A percentile compares a stretch with the other conserved stretches of the same genome.
Evolutionary conservation across 768 basidiomycete genomes (phyloP).

Genomic region (Panus rudis): DNA sequence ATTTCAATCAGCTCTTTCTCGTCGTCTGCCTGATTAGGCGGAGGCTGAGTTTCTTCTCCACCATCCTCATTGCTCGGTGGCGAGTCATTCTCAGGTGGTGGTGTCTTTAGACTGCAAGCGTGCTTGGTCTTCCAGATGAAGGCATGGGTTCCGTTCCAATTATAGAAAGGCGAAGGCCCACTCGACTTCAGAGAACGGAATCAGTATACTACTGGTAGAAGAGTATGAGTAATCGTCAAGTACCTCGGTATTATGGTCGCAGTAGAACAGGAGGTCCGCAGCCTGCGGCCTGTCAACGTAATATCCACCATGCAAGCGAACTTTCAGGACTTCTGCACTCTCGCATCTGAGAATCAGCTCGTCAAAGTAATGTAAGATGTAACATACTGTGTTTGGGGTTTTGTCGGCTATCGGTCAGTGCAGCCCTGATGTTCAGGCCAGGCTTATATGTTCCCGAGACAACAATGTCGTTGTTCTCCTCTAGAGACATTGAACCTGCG

Average conservation of each 20-base stretch:
- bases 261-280: conserved; percentile 21
- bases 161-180: conserved; percentile 8
- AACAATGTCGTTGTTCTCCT: conserved; percentile 3
- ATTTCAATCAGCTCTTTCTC: conserved; percentile 11
- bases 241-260: conserved; percentile 21
- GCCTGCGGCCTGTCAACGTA: conserved; percentile 21
- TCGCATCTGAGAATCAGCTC: neutral
- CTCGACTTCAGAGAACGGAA: conserved; percentile 10
- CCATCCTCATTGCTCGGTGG: neutral
- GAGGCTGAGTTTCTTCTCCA: conserved; percentile 3
- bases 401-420: conserved; percentile 12
- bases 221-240: conserved; percentile 6
- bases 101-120: conserved; percentile 15
- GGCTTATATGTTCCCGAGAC: conserved; percentile 10
- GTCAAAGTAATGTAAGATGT: neutral
- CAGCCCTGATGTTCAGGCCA: conserved; percentile 17
- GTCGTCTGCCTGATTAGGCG: conserved; percentile 8
- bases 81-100: neutral
- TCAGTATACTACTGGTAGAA: neutral
- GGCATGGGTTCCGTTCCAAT: conserved; percentile 22
- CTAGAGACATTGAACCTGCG: conserved; percentile 16
- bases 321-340: conserved; percentile 16
- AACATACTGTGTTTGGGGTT: conserved; percentile 14
- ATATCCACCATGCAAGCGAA: conserved; percentile 21
- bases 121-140: conserved; percentile 23